Evolutionary conservation across 768 basidiomycete species (phyloP).

Genomic region (Rhizopogon vinicolor): DNA sequence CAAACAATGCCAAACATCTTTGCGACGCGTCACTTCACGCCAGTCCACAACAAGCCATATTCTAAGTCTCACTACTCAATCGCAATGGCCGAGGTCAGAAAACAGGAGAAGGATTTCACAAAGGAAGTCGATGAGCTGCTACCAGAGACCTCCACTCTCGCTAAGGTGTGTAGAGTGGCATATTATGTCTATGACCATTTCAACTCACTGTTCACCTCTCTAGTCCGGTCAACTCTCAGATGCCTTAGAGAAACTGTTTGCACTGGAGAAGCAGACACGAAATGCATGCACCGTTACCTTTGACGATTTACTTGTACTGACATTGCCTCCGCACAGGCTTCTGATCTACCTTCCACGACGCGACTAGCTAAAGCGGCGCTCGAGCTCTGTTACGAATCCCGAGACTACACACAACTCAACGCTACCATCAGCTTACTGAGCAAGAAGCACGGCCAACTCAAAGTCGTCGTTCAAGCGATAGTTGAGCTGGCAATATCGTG

Average conservation of each 20-base stretch:
- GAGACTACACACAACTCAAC: constrained; percentile 69
- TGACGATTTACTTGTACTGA: not conserved
- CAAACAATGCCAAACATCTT: constrained; percentile 43
- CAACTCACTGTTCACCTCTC: constrained; percentile 9
- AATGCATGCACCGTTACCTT: constrained; percentile 55
- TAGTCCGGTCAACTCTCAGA: constrained; percentile 82
- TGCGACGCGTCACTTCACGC: constrained; percentile 58
- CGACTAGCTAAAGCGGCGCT: constrained; percentile 73
- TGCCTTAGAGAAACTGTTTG: constrained; percentile 83
- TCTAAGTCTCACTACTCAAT: constrained; percentile 35
- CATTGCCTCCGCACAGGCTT: constrained; percentile 52
- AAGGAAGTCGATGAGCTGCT: constrained; percentile 75
- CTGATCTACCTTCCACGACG: constrained; percentile 90
- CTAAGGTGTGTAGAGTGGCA: constrained; percentile 51
- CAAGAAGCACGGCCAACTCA: constrained; percentile 98
- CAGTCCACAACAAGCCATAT: constrained; percentile 30
- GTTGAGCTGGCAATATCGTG: constrained; percentile 84
- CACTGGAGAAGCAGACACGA: constrained; percentile 92
- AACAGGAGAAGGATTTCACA: constrained; percentile 85
- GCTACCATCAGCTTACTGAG: constrained; percentile 62
- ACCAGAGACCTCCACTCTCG: constrained; percentile 60
- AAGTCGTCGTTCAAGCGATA: constrained; percentile 84
- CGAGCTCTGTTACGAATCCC: constrained; percentile 67
- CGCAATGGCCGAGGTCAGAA: constrained; percentile 76
- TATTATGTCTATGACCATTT: constrained; percentile 3